A percentile compares a stretch with the other conserved stretches of the same genome.
Evolutionary conservation across 1,139 yeast genomes (phyloP).

Genomic region (Sugiyamaella sp.): DNA sequence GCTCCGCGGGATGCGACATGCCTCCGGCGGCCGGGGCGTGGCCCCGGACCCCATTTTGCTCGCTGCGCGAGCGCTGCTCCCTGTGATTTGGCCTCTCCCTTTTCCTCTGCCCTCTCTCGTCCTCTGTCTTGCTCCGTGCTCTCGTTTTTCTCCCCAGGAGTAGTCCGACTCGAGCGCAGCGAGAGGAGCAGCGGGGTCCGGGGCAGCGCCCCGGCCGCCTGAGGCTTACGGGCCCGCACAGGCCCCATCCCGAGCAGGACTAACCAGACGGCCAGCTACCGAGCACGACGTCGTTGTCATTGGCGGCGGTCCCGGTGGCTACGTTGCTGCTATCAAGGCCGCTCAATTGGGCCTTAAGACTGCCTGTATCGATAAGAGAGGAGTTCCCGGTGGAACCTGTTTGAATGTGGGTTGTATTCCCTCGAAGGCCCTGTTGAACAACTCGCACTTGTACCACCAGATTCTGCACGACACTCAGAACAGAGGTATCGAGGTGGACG

Average conservation of each 20-base stretch:
- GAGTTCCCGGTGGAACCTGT: conserved; percentile 96
- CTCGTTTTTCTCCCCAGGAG: too few species aligned
- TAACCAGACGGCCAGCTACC: conserved; percentile 1
- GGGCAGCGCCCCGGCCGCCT: conserved; percentile 10
- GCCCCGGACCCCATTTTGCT: conserved; percentile 2
- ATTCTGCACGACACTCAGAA: conserved; percentile 79
- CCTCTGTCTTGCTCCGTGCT: too few species aligned
- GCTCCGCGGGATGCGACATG: not conserved
- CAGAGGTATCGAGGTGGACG: conserved; percentile 83
- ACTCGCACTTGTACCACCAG: conserved; percentile 90
- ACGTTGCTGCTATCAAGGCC: conserved; percentile 96
- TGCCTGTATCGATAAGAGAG: conserved; percentile 97
- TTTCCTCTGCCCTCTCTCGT: too few species aligned
- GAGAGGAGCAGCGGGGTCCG: conserved; percentile 7
- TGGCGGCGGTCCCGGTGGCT: conserved; percentile 99
- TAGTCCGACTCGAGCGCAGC: not conserved
- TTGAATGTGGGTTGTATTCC: conserved; percentile 98
- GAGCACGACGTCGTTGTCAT: conserved; percentile 91
- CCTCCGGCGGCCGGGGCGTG: conserved; percentile 2
- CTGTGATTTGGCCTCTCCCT: too few species aligned
- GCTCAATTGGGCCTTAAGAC: conserved; percentile 95
- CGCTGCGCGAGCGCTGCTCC: not conserved
- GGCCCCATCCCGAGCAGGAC: not conserved
- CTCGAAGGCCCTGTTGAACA: conserved; percentile 92
- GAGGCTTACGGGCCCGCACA: not conserved